Percentiles rank a stretch among this genome's conserved stretches.
phyloP scores from a whole-genome alignment of 108 stramenopile genomes.

The Stephanodiscus minutulus region DNA sequence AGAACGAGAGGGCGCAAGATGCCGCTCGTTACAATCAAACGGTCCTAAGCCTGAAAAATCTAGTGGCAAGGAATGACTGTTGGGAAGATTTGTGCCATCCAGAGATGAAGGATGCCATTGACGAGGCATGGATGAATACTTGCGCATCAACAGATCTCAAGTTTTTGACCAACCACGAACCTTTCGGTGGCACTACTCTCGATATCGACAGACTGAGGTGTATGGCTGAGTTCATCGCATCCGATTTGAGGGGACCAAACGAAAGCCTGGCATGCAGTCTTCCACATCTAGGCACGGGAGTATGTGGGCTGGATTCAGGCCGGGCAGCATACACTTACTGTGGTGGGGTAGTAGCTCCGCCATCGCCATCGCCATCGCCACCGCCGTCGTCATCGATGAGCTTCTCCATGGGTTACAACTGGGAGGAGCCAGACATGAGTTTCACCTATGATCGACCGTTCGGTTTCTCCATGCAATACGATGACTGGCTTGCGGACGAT shows the following conservation, averaged over 20 bases:
- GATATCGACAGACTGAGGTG: slow-evolving; percentile 29
- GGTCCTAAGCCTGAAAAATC: slow-evolving; percentile 12
- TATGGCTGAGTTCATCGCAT: slow-evolving; percentile 32
- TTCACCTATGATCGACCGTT: background rate
- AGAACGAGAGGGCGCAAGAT: background rate
- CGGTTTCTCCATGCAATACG: slow-evolving; percentile 25
- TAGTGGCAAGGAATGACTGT: slow-evolving; percentile 27
- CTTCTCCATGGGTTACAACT: slow-evolving; percentile 12
- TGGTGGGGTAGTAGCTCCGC: slow-evolving; percentile 5
- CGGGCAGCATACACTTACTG: slow-evolving; percentile 20
- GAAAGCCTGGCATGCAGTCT: slow-evolving; percentile 14
- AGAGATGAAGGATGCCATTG: slow-evolving; percentile 13
- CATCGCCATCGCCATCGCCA: slow-evolving; percentile 10
- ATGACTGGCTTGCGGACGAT: slow-evolving; percentile 2
- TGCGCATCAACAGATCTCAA: slow-evolving; percentile 26
- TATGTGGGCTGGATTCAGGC: slow-evolving; percentile 21
- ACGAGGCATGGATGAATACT: slow-evolving; percentile 30
- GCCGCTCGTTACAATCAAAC: slow-evolving; percentile 10
- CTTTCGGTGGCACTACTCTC: background rate
- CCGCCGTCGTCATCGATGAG: slow-evolving; percentile 29
- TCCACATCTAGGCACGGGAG: background rate
- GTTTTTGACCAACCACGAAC: slow-evolving; percentile 11
- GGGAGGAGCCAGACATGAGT: slow-evolving; percentile 20
- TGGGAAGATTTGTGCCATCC: slow-evolving; percentile 33
- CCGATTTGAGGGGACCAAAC: background rate